Evolutionary conservation across 805 yeast genomes (phyloP).

Genomic region (Pichia californica): DNA sequence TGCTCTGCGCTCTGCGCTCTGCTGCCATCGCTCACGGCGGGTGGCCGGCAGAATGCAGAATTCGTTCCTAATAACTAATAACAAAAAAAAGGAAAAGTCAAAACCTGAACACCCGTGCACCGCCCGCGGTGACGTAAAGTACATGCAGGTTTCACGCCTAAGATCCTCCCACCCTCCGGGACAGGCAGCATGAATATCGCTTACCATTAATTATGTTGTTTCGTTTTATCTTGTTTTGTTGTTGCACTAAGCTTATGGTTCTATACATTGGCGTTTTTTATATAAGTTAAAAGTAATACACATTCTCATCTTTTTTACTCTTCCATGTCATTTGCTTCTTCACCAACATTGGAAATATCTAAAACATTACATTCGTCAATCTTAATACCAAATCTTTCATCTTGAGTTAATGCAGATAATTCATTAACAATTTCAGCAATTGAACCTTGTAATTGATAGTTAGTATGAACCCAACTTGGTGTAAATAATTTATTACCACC

Average conservation of each 20-base stretch:
- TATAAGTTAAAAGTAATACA: no score
- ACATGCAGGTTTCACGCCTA: no score
- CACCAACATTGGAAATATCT: constrained; percentile 25
- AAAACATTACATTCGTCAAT: constrained; percentile 59
- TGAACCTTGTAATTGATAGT: constrained; percentile 51
- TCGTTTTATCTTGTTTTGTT: no score
- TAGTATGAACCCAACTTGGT: constrained; percentile 87
- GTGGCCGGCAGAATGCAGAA: no score
- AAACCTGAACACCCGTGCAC: constrained; percentile 7
- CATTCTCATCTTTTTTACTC: neutral
- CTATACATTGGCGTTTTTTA: no score
- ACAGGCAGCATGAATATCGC: no score
- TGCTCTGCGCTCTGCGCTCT: neutral
- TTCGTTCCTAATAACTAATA: no score
- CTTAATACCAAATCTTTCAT: constrained; percentile 61
- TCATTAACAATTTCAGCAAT: constrained; percentile 41
- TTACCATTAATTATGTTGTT: no score
- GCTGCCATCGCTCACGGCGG: neutral
- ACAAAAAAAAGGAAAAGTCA: no score
- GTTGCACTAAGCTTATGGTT: no score
- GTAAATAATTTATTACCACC: constrained; percentile 67
- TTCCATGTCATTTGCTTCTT: constrained; percentile 3
- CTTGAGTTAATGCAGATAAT: constrained; percentile 55
- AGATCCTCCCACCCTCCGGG: no score
- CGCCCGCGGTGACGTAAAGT: neutral